Conservation (phyloP, 176 grass and related monocot genomes). For the Phoenix dactylifera region DNA sequence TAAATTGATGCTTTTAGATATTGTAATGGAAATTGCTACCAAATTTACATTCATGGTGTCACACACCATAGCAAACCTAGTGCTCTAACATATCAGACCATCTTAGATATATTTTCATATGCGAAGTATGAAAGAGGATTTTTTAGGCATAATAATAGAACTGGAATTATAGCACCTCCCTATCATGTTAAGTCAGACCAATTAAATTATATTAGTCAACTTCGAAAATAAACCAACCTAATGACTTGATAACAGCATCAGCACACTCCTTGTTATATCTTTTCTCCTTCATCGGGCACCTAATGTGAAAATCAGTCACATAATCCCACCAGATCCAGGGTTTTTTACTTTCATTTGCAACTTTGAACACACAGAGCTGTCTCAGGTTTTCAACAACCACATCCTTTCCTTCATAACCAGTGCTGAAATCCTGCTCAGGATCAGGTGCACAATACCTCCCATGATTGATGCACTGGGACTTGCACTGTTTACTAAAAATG, state of each 20-base stretch:
- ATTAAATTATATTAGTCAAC: too few relatives aligned
- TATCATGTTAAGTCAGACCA: too few relatives aligned
- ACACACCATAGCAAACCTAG: too few relatives aligned
- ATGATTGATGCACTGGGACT: conserved; percentile 87
- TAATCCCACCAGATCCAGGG: conserved; percentile 99
- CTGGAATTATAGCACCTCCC: too few relatives aligned
- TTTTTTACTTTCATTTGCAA: conserved; percentile 66
- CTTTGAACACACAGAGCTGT: conserved; percentile 87
- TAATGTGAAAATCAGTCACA: conserved; percentile 96
- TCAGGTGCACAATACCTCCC: conserved; percentile 94
- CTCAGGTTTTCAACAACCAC: conserved; percentile 92
- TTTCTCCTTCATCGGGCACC: conserved; percentile 96
- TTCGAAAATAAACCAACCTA: conserved; percentile 42
- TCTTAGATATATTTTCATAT: too few relatives aligned
- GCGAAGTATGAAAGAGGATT: too few relatives aligned
- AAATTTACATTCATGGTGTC: too few relatives aligned
- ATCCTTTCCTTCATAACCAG: conserved; percentile 91
- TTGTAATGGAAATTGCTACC: too few relatives aligned
- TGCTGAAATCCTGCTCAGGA: conserved; percentile 97
- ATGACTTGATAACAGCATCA: conserved; percentile 78
- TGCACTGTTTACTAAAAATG: conserved; percentile 83
- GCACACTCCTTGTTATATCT: conserved; percentile 96
- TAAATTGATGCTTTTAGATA: too few relatives aligned
- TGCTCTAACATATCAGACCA: too few relatives aligned
- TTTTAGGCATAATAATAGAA: too few relatives aligned